Percentiles rank a stretch among this genome's conserved stretches.
These are phyloP conservation scores for Tubosaeta sp. DNA, from an alignment of 768 basidiomycete species.

Conservation along the genomic window DNA sequence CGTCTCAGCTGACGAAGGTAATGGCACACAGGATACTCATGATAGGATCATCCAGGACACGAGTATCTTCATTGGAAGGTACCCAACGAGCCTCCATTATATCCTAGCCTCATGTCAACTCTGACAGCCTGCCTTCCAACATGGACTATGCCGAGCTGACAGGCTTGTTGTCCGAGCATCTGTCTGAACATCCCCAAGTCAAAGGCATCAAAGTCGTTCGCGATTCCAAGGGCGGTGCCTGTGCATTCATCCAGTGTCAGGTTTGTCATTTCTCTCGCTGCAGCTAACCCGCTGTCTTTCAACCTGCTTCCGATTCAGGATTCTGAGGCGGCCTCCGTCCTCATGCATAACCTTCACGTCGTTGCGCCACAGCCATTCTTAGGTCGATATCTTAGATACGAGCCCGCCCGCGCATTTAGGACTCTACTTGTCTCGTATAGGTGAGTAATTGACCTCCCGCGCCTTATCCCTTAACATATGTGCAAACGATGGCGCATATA, in stretches of 20 bases:
- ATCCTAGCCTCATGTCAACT: constrained; percentile 8
- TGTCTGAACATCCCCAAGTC: constrained; percentile 61
- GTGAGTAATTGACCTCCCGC: constrained; percentile 31
- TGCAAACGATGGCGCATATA: constrained; percentile 20
- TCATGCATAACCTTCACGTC: constrained; percentile 59
- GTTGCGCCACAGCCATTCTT: constrained; percentile 58
- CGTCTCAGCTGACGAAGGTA: constrained; percentile 19
- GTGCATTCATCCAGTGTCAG: constrained; percentile 85
- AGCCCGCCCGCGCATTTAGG: constrained; percentile 71
- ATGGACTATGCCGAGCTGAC: constrained; percentile 63
- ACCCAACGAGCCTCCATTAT: constrained; percentile 4
- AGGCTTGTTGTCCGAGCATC: constrained; percentile 57
- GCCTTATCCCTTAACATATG: constrained; percentile 9
- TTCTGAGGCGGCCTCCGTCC: constrained; percentile 48
- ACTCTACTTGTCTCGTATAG: constrained; percentile 74
- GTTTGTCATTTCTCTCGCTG: constrained; percentile 36
- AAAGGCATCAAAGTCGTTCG: constrained; percentile 68
- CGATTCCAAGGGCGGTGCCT: constrained; percentile 72
- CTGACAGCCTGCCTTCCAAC: constrained; percentile 59
- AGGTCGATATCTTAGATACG: constrained; percentile 71
- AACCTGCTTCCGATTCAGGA: constrained; percentile 37
- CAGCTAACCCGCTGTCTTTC: background rate
- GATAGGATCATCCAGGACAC: constrained; percentile 65
- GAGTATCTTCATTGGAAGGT: constrained; percentile 86
- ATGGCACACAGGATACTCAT: constrained; percentile 33